Conservation (phyloP, 108 stramenopile genomes). For the Pseudonitzschia multistriata region DNA sequence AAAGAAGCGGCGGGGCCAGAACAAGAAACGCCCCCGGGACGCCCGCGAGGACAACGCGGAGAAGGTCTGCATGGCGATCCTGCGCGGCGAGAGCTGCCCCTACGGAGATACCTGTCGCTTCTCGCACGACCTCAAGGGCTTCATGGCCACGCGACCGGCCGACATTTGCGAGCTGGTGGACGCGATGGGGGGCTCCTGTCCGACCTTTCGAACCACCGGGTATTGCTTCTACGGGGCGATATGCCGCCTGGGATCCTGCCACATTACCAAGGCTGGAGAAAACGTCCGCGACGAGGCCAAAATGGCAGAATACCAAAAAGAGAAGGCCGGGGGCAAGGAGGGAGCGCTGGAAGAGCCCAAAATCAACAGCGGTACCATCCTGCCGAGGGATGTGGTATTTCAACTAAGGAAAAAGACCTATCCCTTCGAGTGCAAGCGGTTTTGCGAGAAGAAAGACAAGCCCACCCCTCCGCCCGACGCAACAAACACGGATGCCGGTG, state of each 20-base stretch:
- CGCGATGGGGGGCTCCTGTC: slow-evolving; percentile 46
- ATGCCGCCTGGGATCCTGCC: slow-evolving; percentile 65
- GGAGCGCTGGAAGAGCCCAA: not conserved
- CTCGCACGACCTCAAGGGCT: slow-evolving; percentile 78
- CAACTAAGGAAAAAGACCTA: slow-evolving; percentile 79
- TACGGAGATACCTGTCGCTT: slow-evolving; percentile 65
- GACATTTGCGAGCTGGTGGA: slow-evolving; percentile 53
- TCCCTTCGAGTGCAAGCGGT: slow-evolving; percentile 73
- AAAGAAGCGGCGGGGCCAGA: slow-evolving; percentile 38
- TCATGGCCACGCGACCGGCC: slow-evolving; percentile 49
- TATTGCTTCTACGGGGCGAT: slow-evolving; percentile 72
- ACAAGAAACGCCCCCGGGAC: slow-evolving; percentile 85
- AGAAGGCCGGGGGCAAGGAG: not conserved
- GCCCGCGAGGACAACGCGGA: slow-evolving; percentile 36
- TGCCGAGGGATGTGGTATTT: slow-evolving; percentile 55
- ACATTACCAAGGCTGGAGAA: slow-evolving; percentile 73
- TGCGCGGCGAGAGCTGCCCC: slow-evolving; percentile 58
- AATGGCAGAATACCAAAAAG: not conserved
- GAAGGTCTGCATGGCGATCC: slow-evolving; percentile 61
- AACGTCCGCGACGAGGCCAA: slow-evolving; percentile 44
- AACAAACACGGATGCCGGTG: slow-evolving; percentile 3
- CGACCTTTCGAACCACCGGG: slow-evolving; percentile 48
- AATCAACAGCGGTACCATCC: slow-evolving; percentile 37
- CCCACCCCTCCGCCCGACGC: slow-evolving; percentile 26
- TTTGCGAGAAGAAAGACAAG: slow-evolving; percentile 42